Evolutionary conservation across 257 asterid genomes (phyloP).

Genomic region (Plantago major): DNA sequence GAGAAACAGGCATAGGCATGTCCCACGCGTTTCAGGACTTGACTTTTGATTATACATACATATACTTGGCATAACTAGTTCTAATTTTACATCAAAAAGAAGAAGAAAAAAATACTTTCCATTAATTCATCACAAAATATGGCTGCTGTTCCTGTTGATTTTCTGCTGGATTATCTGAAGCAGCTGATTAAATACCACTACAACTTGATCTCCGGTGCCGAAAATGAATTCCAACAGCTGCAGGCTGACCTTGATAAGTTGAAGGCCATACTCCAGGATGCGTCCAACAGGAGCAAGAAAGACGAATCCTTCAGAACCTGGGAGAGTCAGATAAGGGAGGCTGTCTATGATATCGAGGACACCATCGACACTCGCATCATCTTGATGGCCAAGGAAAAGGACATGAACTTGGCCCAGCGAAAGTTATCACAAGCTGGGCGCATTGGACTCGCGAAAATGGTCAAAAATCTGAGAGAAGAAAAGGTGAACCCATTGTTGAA

Average conservation of each 20-base stretch:
- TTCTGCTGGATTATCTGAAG: background rate
- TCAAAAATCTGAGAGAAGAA: background rate
- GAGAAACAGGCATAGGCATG: too few relatives aligned
- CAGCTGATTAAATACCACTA: conserved; percentile 1
- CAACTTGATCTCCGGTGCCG: conserved; percentile 3
- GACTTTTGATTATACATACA: too few relatives aligned
- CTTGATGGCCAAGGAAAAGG: background rate
- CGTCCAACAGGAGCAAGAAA: background rate
- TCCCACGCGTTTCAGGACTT: too few relatives aligned
- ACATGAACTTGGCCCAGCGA: background rate
- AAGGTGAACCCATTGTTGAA: background rate
- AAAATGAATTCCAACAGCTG: background rate
- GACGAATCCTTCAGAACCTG: conserved; percentile 1
- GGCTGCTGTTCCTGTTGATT: background rate
- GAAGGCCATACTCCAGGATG: background rate
- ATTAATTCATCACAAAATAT: background rate
- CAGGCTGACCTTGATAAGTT: background rate
- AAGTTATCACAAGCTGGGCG: background rate
- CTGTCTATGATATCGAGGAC: background rate
- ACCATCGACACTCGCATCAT: conserved; percentile 2
- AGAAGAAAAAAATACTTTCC: too few relatives aligned
- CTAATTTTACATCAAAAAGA: too few relatives aligned
- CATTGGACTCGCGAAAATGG: background rate
- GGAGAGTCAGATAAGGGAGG: conserved; percentile 9
- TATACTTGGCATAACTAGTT: too few relatives aligned